A percentile compares a stretch with the other conserved stretches of the same genome.
These are phyloP conservation scores for Claviceps cyperi DNA, from an alignment of 2,329 filamentous ascomycete genomes.

Conservation along the genomic window DNA sequence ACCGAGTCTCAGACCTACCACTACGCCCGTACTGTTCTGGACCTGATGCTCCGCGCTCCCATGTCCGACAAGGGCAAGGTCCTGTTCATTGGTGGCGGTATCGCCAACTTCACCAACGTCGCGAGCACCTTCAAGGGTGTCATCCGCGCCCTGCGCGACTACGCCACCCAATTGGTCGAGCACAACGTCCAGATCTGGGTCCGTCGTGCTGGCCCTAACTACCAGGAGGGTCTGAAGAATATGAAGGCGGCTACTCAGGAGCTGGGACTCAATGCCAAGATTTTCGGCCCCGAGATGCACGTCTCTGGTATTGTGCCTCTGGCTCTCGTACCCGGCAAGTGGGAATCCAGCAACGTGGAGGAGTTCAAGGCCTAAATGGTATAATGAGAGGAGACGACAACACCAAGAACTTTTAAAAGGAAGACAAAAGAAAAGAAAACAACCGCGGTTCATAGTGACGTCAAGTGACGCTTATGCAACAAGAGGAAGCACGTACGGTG, in stretches of 20 bases:
- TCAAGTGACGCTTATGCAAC: background rate
- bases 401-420: background rate
- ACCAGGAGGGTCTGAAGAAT: conserved; percentile 99
- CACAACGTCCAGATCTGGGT: conserved; percentile 99
- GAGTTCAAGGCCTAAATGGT: conserved; percentile 42
- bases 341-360: conserved; percentile 44
- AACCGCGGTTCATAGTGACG: background rate
- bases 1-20: conserved; percentile 99
- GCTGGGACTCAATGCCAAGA: conserved; percentile 60
- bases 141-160: conserved; percentile 88
- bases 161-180: conserved; percentile 71
- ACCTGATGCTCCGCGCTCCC: conserved; percentile 91
- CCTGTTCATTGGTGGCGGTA: conserved; percentile 98
- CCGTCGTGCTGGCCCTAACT: conserved; percentile 76
- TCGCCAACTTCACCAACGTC: conserved; percentile 99
- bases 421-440: background rate
- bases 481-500: background rate
- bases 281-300: conserved; percentile 73
- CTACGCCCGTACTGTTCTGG: conserved; percentile 92
- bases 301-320: conserved; percentile 93
- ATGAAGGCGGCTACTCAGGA: conserved; percentile 95
- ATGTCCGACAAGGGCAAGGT: conserved; percentile 84
- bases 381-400: background rate
- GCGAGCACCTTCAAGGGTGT: conserved; percentile 99
- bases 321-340: conserved; percentile 57